phyloP scores from a whole-genome alignment of 2,329 filamentous ascomycete genomes.

The Diaporthe sp. region DNA sequence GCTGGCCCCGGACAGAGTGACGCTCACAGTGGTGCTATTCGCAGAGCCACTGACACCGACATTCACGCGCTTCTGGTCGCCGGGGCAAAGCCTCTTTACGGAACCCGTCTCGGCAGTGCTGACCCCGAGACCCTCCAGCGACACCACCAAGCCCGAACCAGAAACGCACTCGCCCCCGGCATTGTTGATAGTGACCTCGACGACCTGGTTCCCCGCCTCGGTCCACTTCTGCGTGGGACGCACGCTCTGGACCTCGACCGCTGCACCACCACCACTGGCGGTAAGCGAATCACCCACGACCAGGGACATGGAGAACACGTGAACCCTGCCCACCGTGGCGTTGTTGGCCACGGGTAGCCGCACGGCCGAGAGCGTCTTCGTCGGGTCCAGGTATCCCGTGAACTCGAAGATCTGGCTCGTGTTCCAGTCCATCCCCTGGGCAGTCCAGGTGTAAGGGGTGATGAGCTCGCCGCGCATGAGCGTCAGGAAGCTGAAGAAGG shows the following conservation, averaged over 20 bases:
- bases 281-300: constrained; percentile 37
- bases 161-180: constrained; percentile 48
- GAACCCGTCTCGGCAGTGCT: constrained; percentile 51
- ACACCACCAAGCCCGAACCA: constrained; percentile 44
- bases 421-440: constrained; percentile 53
- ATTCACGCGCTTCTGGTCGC: constrained; percentile 53
- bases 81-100: constrained; percentile 54
- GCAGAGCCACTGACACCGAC: constrained; percentile 44
- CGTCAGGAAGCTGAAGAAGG: constrained; percentile 56
- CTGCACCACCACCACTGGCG: neutral
- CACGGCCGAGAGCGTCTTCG: constrained; percentile 51
- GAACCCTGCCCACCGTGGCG: constrained; percentile 49
- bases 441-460: constrained; percentile 53
- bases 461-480: constrained; percentile 58
- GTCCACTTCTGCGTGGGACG: constrained; percentile 56
- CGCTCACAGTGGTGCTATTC: constrained; percentile 41
- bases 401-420: constrained; percentile 57
- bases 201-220: constrained; percentile 47
- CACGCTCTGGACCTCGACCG: constrained; percentile 49
- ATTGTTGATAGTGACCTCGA: constrained; percentile 54
- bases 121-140: constrained; percentile 50
- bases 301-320: constrained; percentile 55
- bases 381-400: constrained; percentile 48
- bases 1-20: constrained; percentile 38
- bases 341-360: constrained; percentile 52